Evolutionary conservation across 2,329 filamentous ascomycete genomes (phyloP).

Genomic region (Fusarium liriodendri): DNA sequence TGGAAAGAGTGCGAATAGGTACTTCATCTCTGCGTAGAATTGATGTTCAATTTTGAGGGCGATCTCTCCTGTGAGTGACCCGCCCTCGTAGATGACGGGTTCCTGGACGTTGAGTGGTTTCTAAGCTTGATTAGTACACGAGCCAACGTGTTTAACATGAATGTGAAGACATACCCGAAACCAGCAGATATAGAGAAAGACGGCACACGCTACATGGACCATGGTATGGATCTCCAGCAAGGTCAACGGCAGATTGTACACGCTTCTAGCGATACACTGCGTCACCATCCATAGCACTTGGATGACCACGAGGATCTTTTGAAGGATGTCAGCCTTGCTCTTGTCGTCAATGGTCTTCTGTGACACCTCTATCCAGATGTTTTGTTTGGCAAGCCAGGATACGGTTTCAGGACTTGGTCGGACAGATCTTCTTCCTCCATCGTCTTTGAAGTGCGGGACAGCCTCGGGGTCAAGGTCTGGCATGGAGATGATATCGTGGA

Average conservation of each 20-base stretch:
- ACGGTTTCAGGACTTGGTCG: conserved; percentile 6
- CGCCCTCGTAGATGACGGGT: not conserved
- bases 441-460: not conserved
- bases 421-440: conserved; percentile 3
- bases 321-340: conserved; percentile 51
- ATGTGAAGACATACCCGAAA: conserved; percentile 7
- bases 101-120: conserved; percentile 31
- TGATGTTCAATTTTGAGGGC: conserved; percentile 12
- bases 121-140: not conserved
- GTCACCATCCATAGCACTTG: conserved; percentile 54
- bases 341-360: conserved; percentile 47
- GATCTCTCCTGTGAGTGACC: conserved; percentile 9
- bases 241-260: conserved; percentile 48
- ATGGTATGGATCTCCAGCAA: conserved; percentile 50
- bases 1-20: conserved; percentile 1
- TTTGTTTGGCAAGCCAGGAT: conserved; percentile 11
- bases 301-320: conserved; percentile 50
- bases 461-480: conserved; percentile 4
- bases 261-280: conserved; percentile 48
- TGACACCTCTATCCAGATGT: conserved; percentile 9
- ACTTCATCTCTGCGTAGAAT: conserved; percentile 2
- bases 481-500: conserved; percentile 15
- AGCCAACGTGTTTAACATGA: not conserved
- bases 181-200: conserved; percentile 36
- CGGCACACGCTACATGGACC: conserved; percentile 34